These are phyloP conservation scores for Debaryomyces robertsiae DNA, from an alignment of 1,139 yeast species.

Conservation along the genomic window DNA sequence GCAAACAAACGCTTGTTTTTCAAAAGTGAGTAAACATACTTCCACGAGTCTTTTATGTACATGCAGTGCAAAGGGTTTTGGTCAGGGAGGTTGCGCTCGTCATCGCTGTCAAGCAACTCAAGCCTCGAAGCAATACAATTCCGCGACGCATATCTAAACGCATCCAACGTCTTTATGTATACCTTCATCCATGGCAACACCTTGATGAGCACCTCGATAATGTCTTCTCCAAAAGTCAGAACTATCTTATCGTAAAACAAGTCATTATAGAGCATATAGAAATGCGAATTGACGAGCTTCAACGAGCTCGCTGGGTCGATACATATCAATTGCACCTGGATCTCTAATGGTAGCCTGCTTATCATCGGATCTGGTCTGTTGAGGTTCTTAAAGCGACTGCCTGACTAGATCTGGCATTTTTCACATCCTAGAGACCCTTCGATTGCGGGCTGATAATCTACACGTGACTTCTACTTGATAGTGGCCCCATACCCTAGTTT, in stretches of 20 bases:
- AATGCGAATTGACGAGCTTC: slow-evolving; percentile 43
- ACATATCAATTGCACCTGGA: slow-evolving; percentile 44
- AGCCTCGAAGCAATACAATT: slow-evolving; percentile 36
- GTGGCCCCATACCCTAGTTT: too few relatives aligned
- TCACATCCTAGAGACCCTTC: background rate
- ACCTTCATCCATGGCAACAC: slow-evolving; percentile 45
- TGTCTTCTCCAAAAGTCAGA: slow-evolving; percentile 45
- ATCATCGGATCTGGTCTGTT: slow-evolving; percentile 20
- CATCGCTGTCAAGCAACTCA: slow-evolving; percentile 17
- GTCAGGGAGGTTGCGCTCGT: slow-evolving; percentile 8
- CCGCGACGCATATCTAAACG: slow-evolving; percentile 42
- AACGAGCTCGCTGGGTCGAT: slow-evolving; percentile 47
- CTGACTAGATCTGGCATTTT: background rate
- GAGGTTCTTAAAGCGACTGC: background rate
- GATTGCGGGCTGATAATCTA: background rate
- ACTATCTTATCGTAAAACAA: slow-evolving; percentile 47
- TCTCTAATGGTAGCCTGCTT: slow-evolving; percentile 50
- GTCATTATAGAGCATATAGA: slow-evolving; percentile 53
- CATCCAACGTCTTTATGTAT: slow-evolving; percentile 51
- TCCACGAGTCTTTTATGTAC: slow-evolving; percentile 57
- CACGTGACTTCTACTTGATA: background rate
- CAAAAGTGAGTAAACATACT: slow-evolving; percentile 50
- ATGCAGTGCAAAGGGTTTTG: slow-evolving; percentile 26
- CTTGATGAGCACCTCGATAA: slow-evolving; percentile 29
- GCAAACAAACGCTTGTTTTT: slow-evolving; percentile 56